A percentile compares a stretch with the other conserved stretches of the same genome.
Evolutionary conservation across 2,329 filamentous ascomycete species (phyloP).

Genomic region (Penicillium sp.): DNA sequence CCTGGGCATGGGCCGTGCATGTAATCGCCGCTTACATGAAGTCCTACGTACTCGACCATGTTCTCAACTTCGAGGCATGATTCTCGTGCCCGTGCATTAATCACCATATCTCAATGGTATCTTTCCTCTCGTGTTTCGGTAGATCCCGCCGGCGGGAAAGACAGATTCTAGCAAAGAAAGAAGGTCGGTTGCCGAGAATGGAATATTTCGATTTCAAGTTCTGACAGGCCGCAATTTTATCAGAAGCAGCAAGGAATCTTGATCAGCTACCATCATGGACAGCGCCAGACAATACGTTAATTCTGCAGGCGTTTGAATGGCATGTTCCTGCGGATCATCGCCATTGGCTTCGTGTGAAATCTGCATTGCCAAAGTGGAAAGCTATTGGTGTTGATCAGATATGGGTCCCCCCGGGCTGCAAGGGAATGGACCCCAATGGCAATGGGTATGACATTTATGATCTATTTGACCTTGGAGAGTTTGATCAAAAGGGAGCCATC

Average conservation of each 20-base stretch:
- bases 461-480: constrained; percentile 69
- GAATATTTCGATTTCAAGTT: not conserved
- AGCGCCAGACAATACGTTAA: constrained; percentile 44
- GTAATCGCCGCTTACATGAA: not conserved
- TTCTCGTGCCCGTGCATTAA: not conserved
- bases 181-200: not conserved
- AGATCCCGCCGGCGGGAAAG: constrained; percentile 3
- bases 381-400: constrained; percentile 60
- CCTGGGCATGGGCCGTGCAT: not conserved
- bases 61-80: not conserved
- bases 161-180: constrained; percentile 5
- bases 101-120: constrained; percentile 1
- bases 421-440: constrained; percentile 59
- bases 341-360: constrained; percentile 61
- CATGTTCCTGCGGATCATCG: constrained; percentile 61
- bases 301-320: constrained; percentile 74
- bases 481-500: constrained; percentile 64
- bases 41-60: not conserved
- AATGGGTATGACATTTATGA: constrained; percentile 72
- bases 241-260: constrained; percentile 21
- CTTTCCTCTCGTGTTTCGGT: constrained; percentile 8
- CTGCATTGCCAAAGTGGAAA: constrained; percentile 55
- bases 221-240: not conserved
- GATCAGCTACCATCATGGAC: constrained; percentile 33
- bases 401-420: constrained; percentile 71